phyloP scores from a whole-genome alignment of 2,329 filamentous ascomycete genomes.

The Diaporthe destruens region DNA sequence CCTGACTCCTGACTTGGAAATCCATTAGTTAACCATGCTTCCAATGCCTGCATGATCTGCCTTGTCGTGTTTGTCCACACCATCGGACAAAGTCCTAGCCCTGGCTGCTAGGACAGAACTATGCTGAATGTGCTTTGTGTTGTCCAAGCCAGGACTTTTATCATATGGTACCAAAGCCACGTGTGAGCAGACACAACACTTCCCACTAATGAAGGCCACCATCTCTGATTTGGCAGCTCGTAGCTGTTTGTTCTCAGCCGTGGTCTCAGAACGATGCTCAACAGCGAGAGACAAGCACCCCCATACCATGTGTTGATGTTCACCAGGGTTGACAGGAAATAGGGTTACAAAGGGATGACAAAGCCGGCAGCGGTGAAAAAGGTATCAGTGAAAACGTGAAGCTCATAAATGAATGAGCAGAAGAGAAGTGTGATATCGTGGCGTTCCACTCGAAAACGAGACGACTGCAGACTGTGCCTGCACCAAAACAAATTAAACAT shows the following conservation, averaged over 20 bases:
- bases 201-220: neutral
- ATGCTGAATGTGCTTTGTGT: neutral
- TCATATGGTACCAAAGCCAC: neutral
- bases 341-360: too few relatives aligned
- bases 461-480: neutral
- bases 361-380: neutral
- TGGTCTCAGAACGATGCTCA: neutral
- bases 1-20: neutral
- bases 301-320: neutral
- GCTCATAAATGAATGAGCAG: neutral
- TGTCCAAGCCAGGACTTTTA: neutral
- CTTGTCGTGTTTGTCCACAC: neutral
- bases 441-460: slow-evolving; percentile 21
- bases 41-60: neutral
- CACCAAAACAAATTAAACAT: neutral
- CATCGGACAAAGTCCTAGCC: neutral
- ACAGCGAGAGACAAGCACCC: neutral
- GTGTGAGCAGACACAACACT: neutral
- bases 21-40: neutral
- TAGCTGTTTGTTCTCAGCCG: neutral
- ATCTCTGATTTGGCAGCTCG: neutral
- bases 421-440: neutral
- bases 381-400: neutral
- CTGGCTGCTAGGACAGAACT: neutral
- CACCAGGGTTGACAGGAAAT: neutral